Conservation (phyloP, 2,329 filamentous ascomycete genomes). For the Podosphaera leucotricha region DNA sequence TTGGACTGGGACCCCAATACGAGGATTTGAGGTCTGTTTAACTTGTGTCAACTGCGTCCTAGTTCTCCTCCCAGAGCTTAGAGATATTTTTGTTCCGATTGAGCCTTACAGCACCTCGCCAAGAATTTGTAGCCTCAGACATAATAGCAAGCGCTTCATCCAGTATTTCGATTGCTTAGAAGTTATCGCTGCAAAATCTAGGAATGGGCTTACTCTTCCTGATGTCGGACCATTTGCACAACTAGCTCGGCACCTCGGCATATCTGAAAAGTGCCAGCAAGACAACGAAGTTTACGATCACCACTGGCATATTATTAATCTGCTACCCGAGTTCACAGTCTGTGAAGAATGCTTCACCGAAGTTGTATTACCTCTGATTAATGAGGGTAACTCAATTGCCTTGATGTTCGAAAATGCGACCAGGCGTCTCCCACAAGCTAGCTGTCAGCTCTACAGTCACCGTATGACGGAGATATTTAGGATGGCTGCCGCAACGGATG, state of each 20-base stretch:
- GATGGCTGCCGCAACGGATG: constrained; percentile 39
- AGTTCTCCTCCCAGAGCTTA: constrained; percentile 47
- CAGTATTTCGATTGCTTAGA: constrained; percentile 39
- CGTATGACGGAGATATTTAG: constrained; percentile 56
- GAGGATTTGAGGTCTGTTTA: constrained; percentile 52
- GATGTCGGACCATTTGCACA: constrained; percentile 11
- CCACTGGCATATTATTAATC: constrained; percentile 57
- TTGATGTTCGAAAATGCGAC: constrained; percentile 40
- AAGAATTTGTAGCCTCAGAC: constrained; percentile 47
- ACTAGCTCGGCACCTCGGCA: constrained; percentile 8
- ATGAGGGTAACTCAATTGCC: constrained; percentile 30
- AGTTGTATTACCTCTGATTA: constrained; percentile 45
- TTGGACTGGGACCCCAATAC: constrained; percentile 35
- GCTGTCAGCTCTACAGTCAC: constrained; percentile 59
- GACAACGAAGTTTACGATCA: constrained; percentile 29
- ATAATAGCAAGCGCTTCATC: constrained; percentile 29
- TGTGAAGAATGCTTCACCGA: constrained; percentile 74
- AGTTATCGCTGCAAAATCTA: constrained; percentile 27
- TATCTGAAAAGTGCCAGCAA: constrained; percentile 13
- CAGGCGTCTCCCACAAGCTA: constrained; percentile 27
- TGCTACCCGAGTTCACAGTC: constrained; percentile 54
- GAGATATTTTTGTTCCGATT: constrained; percentile 33
- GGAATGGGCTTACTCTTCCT: constrained; percentile 10
- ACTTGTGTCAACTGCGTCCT: constrained; percentile 52
- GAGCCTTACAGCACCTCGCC: constrained; percentile 17